These are phyloP conservation scores for Epichloe coenophiala DNA, from an alignment of 2,329 filamentous ascomycete species.

Conservation along the genomic window DNA sequence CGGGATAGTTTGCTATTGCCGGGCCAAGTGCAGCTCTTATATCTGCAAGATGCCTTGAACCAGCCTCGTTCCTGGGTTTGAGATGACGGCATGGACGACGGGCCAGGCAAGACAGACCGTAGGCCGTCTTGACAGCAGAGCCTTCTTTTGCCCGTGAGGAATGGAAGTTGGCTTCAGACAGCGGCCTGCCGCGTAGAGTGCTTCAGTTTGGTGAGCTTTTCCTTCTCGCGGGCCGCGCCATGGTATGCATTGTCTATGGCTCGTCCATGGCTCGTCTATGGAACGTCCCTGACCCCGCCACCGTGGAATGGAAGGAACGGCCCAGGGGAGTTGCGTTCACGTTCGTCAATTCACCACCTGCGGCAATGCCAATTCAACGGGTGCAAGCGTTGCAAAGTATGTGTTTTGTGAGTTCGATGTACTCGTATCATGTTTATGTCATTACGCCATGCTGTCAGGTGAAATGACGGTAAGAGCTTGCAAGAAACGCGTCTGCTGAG, in stretches of 20 bases:
- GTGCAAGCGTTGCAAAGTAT: not conserved
- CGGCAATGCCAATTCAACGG: not conserved
- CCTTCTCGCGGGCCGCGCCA: constrained; percentile 1
- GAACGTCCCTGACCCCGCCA: not conserved
- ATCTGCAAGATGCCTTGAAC: not conserved
- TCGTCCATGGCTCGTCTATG: not conserved
- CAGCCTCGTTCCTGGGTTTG: not conserved
- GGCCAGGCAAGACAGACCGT: not conserved
- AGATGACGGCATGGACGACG: constrained; percentile 1
- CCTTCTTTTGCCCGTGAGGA: not conserved
- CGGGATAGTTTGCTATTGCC: not conserved
- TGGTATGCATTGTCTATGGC: not conserved
- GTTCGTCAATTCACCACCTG: not conserved
- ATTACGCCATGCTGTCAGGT: not conserved
- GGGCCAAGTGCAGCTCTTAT: not conserved
- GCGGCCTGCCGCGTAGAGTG: not conserved
- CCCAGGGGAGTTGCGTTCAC: not conserved
- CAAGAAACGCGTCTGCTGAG: too few species aligned
- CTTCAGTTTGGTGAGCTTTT: not conserved
- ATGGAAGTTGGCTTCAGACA: not conserved
- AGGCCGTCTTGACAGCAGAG: not conserved
- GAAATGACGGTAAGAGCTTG: not conserved
- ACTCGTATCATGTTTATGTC: not conserved
- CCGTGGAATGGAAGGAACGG: constrained; percentile 3
- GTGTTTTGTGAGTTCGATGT: too few species aligned